A percentile compares a stretch with the other conserved stretches of the same genome.
Conservation (phyloP, 1,284 basidiomycete species). For the Malassezia sympodialis region DNA sequence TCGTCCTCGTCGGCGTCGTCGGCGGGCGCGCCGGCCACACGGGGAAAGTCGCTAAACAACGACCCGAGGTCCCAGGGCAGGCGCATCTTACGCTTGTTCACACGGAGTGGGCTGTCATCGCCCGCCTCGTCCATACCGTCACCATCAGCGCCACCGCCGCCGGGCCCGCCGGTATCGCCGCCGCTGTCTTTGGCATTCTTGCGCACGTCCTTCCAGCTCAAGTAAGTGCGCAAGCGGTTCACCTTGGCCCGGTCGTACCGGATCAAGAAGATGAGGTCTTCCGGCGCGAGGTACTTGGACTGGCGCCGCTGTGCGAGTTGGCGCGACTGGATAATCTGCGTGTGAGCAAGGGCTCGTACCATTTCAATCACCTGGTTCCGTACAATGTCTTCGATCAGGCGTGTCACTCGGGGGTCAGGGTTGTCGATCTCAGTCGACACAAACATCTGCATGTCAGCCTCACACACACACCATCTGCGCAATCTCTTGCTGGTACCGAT, state of each 20-base stretch:
- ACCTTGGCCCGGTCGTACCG: constrained; percentile 89
- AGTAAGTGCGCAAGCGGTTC: constrained; percentile 79
- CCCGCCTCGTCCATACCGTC: constrained; percentile 22
- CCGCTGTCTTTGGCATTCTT: constrained; percentile 75
- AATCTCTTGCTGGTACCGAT: constrained; percentile 55
- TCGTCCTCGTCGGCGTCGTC: constrained; percentile 81
- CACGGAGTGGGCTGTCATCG: constrained; percentile 57
- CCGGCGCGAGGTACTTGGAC: constrained; percentile 73
- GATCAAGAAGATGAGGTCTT: constrained; percentile 93
- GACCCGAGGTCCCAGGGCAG: constrained; percentile 91
- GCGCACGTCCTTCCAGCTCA: constrained; percentile 96
- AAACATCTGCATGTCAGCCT: constrained; percentile 61
- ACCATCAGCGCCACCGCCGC: constrained; percentile 33
- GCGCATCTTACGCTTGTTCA: constrained; percentile 86
- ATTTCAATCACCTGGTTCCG: constrained; percentile 83
- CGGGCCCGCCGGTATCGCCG: constrained; percentile 62
- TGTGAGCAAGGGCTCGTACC: constrained; percentile 51
- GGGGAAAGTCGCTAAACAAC: constrained; percentile 58
- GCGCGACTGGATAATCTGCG: constrained; percentile 78
- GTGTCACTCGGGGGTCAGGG: constrained; percentile 73
- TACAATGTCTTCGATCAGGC: constrained; percentile 91
- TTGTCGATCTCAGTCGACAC: constrained; percentile 92
- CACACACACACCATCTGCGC: constrained; percentile 60
- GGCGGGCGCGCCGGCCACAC: constrained; percentile 53
- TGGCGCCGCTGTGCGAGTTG: constrained; percentile 69